phyloP scores from a whole-genome alignment of 352 stramenopile genomes.

The Peronospora farinosa region DNA sequence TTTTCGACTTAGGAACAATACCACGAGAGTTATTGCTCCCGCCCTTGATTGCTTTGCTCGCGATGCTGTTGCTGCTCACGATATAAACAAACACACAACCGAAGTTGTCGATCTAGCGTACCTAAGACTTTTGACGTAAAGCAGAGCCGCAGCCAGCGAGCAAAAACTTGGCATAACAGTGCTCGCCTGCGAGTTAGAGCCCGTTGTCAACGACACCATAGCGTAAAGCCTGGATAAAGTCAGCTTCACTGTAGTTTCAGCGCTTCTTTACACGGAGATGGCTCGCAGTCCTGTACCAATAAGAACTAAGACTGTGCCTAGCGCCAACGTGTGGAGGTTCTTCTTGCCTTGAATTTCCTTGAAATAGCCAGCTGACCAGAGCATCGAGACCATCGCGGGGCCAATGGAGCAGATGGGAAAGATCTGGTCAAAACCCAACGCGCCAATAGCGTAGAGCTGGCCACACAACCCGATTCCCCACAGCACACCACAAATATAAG shows the following conservation, averaged over 20 bases:
- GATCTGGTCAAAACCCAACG: conserved; percentile 74
- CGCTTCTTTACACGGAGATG: conserved; percentile 33
- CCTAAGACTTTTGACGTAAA: no score
- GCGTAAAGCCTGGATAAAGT: background rate
- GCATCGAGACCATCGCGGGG: conserved; percentile 77
- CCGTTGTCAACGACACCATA: no score
- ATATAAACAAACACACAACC: no score
- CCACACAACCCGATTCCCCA: conserved; percentile 65
- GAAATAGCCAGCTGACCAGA: conserved; percentile 79
- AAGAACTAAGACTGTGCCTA: conserved; percentile 61
- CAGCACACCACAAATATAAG: conserved; percentile 72
- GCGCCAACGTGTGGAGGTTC: conserved; percentile 53
- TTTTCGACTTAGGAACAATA: no score
- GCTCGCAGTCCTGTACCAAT: conserved; percentile 62
- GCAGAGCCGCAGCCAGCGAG: no score
- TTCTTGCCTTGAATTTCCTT: conserved; percentile 67
- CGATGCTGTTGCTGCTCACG: no score
- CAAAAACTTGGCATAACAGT: no score
- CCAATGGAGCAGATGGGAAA: conserved; percentile 78
- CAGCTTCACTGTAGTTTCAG: conserved; percentile 5
- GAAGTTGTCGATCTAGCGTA: no score
- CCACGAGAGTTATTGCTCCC: background rate
- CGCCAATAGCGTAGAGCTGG: conserved; percentile 67
- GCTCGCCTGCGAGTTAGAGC: no score
- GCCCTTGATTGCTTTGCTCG: background rate